phyloP scores from a whole-genome alignment of 2,329 filamentous ascomycete genomes.

The Hypoxylon sp. region DNA sequence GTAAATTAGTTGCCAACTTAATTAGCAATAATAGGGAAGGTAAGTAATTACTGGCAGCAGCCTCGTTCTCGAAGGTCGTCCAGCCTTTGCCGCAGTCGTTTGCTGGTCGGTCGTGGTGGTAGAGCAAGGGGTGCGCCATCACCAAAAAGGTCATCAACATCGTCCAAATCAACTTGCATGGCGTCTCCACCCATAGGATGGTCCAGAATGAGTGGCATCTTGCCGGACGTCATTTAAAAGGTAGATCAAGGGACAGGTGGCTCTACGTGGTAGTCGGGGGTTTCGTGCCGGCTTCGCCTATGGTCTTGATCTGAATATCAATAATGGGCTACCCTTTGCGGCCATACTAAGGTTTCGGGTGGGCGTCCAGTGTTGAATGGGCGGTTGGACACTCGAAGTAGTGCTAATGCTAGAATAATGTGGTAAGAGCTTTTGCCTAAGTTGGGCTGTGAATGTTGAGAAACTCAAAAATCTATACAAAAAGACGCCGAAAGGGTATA shows the following conservation, averaged over 20 bases:
- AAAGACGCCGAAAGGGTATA: background rate
- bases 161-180: conserved; percentile 68
- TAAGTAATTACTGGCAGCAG: conserved; percentile 81
- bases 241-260: too few relatives aligned
- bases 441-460: background rate
- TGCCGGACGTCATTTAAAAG: conserved; percentile 55
- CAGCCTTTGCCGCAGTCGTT: conserved; percentile 78
- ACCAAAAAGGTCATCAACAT: conserved; percentile 82
- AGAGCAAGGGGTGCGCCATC: conserved; percentile 74
- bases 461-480: background rate
- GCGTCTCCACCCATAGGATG: conserved; percentile 67
- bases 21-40: conserved; percentile 8
- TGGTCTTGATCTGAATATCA: background rate
- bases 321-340: background rate
- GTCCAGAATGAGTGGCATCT: conserved; percentile 69
- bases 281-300: conserved; percentile 3
- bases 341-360: conserved; percentile 13
- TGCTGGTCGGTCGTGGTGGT: conserved; percentile 67
- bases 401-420: background rate
- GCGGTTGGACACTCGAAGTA: background rate
- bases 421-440: background rate
- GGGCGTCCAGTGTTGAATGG: conserved; percentile 2
- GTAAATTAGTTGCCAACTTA: conserved; percentile 38
- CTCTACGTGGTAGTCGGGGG: background rate
- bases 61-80: conserved; percentile 83